These are phyloP conservation scores for Pichia sp. DNA, from an alignment of 1,139 yeast genomes.

Conservation along the genomic window DNA sequence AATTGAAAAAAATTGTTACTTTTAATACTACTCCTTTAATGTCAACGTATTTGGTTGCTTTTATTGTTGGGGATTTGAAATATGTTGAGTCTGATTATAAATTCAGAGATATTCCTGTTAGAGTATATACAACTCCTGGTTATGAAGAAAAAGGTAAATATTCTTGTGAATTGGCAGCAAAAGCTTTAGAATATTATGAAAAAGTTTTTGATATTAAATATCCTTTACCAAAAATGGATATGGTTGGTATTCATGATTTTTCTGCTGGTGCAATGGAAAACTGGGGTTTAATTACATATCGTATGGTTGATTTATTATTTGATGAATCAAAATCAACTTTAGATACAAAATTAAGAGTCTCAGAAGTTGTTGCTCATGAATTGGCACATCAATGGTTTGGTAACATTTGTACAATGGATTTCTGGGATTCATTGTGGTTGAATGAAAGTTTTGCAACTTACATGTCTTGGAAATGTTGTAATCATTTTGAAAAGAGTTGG, in stretches of 20 bases:
- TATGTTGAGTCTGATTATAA: slow-evolving; percentile 42
- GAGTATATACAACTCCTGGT: slow-evolving; percentile 54
- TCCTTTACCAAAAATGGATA: slow-evolving; percentile 55
- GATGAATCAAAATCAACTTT: slow-evolving; percentile 42
- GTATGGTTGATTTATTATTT: slow-evolving; percentile 47
- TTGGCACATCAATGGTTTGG: slow-evolving; percentile 65
- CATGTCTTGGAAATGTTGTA: slow-evolving; percentile 50
- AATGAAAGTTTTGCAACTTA: slow-evolving; percentile 61
- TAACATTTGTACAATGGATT: slow-evolving; percentile 56
- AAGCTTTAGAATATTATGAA: slow-evolving; percentile 48
- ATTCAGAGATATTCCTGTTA: slow-evolving; percentile 45
- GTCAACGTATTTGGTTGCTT: slow-evolving; percentile 55
- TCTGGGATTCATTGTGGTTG: slow-evolving; percentile 61
- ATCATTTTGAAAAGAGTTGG: slow-evolving; percentile 51
- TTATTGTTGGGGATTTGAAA: slow-evolving; percentile 53
- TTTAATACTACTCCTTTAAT: slow-evolving; percentile 47
- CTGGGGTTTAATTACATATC: slow-evolving; percentile 53
- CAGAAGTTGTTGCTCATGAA: slow-evolving; percentile 57
- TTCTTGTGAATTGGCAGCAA: slow-evolving; percentile 49
- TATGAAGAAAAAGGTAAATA: slow-evolving; percentile 44
- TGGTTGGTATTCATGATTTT: slow-evolving; percentile 54
- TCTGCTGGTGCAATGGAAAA: slow-evolving; percentile 62
- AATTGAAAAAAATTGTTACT: slow-evolving; percentile 39
- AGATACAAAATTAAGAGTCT: slow-evolving; percentile 44
- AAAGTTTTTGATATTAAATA: slow-evolving; percentile 49